Evolutionary conservation across 495 filamentous ascomycete genomes (phyloP), one percentile per base, ranked within the genome.

Genomic region (Penicillium maclennaniae): DNA sequence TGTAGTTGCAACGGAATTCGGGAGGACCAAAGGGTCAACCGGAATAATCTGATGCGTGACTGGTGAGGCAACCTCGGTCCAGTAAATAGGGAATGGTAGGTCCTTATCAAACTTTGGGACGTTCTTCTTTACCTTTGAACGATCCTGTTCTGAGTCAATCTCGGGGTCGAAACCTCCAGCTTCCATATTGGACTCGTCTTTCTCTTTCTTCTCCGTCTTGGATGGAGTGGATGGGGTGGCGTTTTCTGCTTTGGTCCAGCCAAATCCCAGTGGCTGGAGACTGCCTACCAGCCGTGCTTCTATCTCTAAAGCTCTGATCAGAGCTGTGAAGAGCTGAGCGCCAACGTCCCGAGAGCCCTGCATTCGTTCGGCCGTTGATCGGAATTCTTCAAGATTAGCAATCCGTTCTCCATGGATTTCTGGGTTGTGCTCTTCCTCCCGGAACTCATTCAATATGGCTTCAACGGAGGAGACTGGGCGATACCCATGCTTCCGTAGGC

Each of bases 401-500:
- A 97, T 81, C 19, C 82, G 75, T 72, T 97, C 93, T 1, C 91
- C 92, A 63, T 91, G 87, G 10, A 59, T 65, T 47, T 82, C 78
- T 7, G 74, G 70, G 52, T 91, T 77, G 54, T 86, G 70, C 0
- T 77, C 71, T 42, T 85, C 81, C n/a, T 83, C 75, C 36, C 81
- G 71, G 54, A 86, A 92, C 1, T 74, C 72, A 1, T 69, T 59
- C 6, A 86, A 80, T 51, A 92, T 74, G 7, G 81, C 80, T 61
- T 89, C 83, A 10, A 97, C 66, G 23, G 78, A 76, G 37, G 81
- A 70, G 21, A 88, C 74, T 9, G 85, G 73, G 66, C 88, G 89
- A 63, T 97, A 97, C 3, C 93, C 93, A 60, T 83, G 78, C 69
- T 97, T 99, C 7, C 92, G 80, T n/a, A 97, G 60, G 0, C 87